phyloP scores from a whole-genome alignment of 495 filamentous ascomycete species.

The Penicillium alfredii region DNA sequence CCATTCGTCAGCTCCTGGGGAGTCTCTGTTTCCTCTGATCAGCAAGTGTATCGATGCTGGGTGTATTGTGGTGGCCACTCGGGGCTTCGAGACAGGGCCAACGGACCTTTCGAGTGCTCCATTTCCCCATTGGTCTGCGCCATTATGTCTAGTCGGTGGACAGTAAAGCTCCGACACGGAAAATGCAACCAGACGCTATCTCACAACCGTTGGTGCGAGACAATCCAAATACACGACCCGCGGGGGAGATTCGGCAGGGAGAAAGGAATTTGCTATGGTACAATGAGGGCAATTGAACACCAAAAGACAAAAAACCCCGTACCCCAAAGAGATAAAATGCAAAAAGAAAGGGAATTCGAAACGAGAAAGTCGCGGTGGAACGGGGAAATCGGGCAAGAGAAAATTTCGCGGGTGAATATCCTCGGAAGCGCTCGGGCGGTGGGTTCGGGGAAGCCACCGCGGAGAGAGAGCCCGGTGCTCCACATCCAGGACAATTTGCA shows the following conservation, averaged over 20 bases:
- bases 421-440: conserved; percentile 45
- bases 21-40: conserved; percentile 32
- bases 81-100: conserved; percentile 6
- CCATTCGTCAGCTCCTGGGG: conserved; percentile 36
- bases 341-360: conserved; percentile 22
- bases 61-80: conserved; percentile 9
- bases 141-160: conserved; percentile 29
- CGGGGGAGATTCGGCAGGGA: conserved; percentile 12
- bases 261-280: conserved; percentile 28
- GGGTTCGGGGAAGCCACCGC: conserved; percentile 25
- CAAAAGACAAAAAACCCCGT: conserved; percentile 33
- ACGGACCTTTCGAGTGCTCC: conserved; percentile 41
- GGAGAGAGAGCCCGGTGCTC: conserved; percentile 14
- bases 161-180: conserved; percentile 14
- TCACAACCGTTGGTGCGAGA: conserved; percentile 10
- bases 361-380: conserved; percentile 18
- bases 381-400: conserved; percentile 27
- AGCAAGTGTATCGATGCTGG: conserved; percentile 13
- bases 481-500: no score
- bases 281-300: conserved; percentile 39
- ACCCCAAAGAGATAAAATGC: conserved; percentile 29
- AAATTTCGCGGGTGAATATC: conserved; percentile 42
- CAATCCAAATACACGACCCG: conserved; percentile 15
- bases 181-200: conserved; percentile 13
- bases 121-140: conserved; percentile 39